Base-by-base conservation (phyloP, 2,329 filamentous ascomycete species). In the Atkinsonella hypoxylon region DNA sequence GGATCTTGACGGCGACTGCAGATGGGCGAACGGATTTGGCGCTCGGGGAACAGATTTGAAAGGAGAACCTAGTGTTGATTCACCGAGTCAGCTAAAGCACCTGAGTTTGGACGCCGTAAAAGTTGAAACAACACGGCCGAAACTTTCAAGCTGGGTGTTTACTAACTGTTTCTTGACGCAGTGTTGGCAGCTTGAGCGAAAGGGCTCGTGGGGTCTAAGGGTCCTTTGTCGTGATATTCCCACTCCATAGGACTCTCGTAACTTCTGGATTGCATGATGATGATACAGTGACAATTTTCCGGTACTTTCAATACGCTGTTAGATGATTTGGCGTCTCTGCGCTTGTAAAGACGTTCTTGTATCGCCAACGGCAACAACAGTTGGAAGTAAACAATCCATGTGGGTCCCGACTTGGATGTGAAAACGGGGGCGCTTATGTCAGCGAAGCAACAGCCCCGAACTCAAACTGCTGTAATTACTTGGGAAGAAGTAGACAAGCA, bases 201-300 rank as follows among this genome's bases (percentile, higher is more conserved):
- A 2, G 81, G 81, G 55, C 79, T 82, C 10, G 77, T 78, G 17
- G 73, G 73, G 64, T 83, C 81, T 53, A 79, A 64, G 17, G 78
- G 79, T 1, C 74, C 78, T 45, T 69, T 64, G 54, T 70, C 72
- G 58, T 82, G 74, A 62, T 80, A 83, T 61, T 83, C 78, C 77
- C 78, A 84, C 58, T 83, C 81, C 81, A 84, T 84, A 55, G 71
- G 79, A 54, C 77, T 71, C 64, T 83, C 79, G 55, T 70, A 75
- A 2, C 75, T 79, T 58, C 81, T 71, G 56, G 71, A 71, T 49
- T 78, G 72, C 72, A 78, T 81, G 57, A 49, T 55, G 34, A 13
- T 26, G 26, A 26, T 26, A 26, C 32, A 18, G 30, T 10, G 11
- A 15, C 22, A 43, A 26, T n/a, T 12, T 41, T 12, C 7, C n/a